These are phyloP conservation scores for Rubroboletus pulcherrimus DNA, from an alignment of 768 basidiomycete genomes.

Conservation along the genomic window DNA sequence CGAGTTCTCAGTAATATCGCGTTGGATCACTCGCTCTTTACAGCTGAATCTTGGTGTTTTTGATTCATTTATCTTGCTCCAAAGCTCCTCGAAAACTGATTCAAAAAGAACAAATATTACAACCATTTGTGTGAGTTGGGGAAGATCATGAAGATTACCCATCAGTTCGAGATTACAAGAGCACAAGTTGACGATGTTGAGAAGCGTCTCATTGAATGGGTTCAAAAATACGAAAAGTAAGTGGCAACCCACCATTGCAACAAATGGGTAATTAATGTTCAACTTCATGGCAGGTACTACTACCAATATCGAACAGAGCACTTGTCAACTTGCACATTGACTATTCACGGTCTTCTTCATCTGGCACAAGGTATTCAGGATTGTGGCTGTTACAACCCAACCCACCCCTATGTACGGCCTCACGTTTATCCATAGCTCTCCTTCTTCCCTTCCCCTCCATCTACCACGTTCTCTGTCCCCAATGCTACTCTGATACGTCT, in stretches of 20 bases:
- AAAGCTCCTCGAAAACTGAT: slow-evolving; percentile 6
- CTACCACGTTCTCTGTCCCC: no score
- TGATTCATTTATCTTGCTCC: slow-evolving; percentile 23
- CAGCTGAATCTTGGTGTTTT: slow-evolving; percentile 19
- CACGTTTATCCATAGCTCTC: no score
- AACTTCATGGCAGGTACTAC: no score
- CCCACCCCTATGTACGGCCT: no score
- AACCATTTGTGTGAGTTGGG: slow-evolving; percentile 5
- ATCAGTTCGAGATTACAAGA: background rate
- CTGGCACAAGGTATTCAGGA: background rate
- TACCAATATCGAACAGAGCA: background rate
- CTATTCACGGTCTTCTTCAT: slow-evolving; percentile 15
- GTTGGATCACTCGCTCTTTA: slow-evolving; percentile 4
- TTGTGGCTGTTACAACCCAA: no score
- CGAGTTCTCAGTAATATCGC: slow-evolving; percentile 33
- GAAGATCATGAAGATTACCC: slow-evolving; percentile 1
- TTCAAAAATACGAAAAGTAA: slow-evolving; percentile 7
- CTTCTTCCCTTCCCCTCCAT: no score
- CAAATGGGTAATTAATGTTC: no score
- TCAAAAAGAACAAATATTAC: slow-evolving; percentile 12
- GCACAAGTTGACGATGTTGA: slow-evolving; percentile 2
- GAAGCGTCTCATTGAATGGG: background rate
- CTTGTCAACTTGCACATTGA: slow-evolving; percentile 10
- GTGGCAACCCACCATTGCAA: no score
- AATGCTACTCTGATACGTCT: no score